Percentiles rank a stretch among this genome's conserved stretches.
These are phyloP conservation scores for Cutaneotrichosporon cyanovorans DNA, from an alignment of 1,284 basidiomycete species.

Conservation along the genomic window DNA sequence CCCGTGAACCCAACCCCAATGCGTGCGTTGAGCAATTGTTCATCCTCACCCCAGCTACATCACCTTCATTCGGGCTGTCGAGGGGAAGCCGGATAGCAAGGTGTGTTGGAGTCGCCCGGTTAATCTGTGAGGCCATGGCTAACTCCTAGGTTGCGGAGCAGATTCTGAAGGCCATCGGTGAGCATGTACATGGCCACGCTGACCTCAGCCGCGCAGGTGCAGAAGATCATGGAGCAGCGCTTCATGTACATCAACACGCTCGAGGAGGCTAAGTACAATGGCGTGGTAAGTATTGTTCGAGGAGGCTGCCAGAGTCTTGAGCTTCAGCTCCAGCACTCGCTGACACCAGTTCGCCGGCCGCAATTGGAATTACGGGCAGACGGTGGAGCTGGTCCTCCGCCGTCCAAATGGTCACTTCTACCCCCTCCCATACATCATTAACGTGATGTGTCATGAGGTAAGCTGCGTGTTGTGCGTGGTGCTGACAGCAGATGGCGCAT, in stretches of 20 bases:
- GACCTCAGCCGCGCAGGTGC: slow-evolving; percentile 30
- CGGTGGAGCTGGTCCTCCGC: slow-evolving; percentile 46
- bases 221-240: slow-evolving; percentile 39
- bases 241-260: slow-evolving; percentile 41
- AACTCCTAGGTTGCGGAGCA: slow-evolving; percentile 26
- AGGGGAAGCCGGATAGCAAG: slow-evolving; percentile 25
- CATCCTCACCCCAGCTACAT: slow-evolving; percentile 27
- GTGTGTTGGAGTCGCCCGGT: slow-evolving; percentile 14
- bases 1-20: slow-evolving; percentile 40
- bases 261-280: slow-evolving; percentile 42
- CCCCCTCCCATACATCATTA: slow-evolving; percentile 38
- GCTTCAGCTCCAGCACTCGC: too few relatives aligned
- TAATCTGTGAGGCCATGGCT: neutral
- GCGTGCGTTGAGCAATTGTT: slow-evolving; percentile 17
- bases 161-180: slow-evolving; percentile 43
- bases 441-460: slow-evolving; percentile 46
- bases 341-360: slow-evolving; percentile 38
- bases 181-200: slow-evolving; percentile 6
- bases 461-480: neutral
- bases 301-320: neutral
- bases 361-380: slow-evolving; percentile 47
- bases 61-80: slow-evolving; percentile 37
- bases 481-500: slow-evolving; percentile 39
- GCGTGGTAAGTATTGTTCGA: slow-evolving; percentile 26
- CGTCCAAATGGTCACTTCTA: slow-evolving; percentile 39